Evolutionary conservation across 2,329 filamentous ascomycete genomes (phyloP).

Genomic region (Paecilomyces sp.): DNA sequence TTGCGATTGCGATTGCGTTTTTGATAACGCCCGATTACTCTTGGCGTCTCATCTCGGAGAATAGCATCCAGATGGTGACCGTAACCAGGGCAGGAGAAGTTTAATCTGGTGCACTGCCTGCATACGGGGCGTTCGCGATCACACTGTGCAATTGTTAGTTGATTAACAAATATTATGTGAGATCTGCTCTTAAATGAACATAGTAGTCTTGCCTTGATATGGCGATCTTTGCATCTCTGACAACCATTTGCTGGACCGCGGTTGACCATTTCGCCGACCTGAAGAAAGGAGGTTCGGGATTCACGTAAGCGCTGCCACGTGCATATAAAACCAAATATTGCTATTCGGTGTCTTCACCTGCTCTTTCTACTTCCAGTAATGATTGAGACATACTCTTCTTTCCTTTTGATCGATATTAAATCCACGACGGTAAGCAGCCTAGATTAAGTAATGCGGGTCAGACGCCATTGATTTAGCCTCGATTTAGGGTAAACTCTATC

Average conservation of each 20-base stretch:
- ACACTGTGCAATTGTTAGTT: conserved; percentile 2
- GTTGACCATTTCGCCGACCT: conserved; percentile 1
- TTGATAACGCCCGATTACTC: conserved; percentile 3
- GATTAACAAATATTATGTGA: not conserved
- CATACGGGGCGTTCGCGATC: conserved; percentile 3
- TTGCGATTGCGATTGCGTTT: not conserved
- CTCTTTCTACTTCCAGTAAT: not conserved
- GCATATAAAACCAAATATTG: too few relatives aligned
- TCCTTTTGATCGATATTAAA: not conserved
- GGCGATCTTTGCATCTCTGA: conserved; percentile 6
- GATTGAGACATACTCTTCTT: not conserved
- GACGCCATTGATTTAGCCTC: too few relatives aligned
- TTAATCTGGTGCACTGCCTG: conserved; percentile 2
- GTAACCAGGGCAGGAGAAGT: conserved; percentile 3
- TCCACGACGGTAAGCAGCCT: too few relatives aligned
- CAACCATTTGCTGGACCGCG: conserved; percentile 5
- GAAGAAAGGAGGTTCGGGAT: too few relatives aligned
- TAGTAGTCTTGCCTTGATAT: conserved; percentile 3
- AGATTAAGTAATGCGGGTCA: too few relatives aligned
- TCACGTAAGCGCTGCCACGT: too few relatives aligned
- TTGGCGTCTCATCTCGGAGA: conserved; percentile 4
- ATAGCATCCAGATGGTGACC: conserved; percentile 3
- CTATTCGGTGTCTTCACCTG: too few relatives aligned
- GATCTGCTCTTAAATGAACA: not conserved
- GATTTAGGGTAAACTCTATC: not conserved